Conservation (phyloP, 2,329 filamentous ascomycete genomes). For the Trichothecium roseum region DNA sequence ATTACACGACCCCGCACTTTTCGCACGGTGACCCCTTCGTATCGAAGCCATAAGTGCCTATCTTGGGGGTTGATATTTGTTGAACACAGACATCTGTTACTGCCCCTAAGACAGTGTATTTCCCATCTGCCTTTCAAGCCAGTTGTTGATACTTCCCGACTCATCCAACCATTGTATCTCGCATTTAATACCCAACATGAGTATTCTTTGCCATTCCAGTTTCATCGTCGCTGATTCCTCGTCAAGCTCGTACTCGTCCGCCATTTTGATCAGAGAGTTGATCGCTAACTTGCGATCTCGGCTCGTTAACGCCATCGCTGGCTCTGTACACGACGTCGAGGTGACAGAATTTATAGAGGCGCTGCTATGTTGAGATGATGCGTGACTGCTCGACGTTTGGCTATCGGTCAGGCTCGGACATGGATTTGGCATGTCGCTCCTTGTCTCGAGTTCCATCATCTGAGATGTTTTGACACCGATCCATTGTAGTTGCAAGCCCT, state of each 20-base stretch:
- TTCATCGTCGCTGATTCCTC: slow-evolving; percentile 27
- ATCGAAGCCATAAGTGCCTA: too few species aligned
- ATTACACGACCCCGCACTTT: slow-evolving; percentile 19
- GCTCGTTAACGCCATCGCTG: slow-evolving; percentile 30
- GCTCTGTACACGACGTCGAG: slow-evolving; percentile 15
- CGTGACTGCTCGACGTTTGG: too few species aligned
- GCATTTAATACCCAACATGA: slow-evolving; percentile 63
- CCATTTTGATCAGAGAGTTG: slow-evolving; percentile 37
- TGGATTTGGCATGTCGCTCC: background rate
- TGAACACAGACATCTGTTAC: too few species aligned
- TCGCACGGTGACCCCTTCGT: slow-evolving; percentile 18
- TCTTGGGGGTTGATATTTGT: too few species aligned
- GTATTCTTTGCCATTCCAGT: slow-evolving; percentile 59
- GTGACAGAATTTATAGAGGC: slow-evolving; percentile 9
- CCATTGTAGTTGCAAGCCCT: slow-evolving; percentile 47
- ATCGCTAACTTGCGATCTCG: slow-evolving; percentile 49
- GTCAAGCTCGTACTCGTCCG: slow-evolving; percentile 14
- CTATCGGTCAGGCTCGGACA: background rate
- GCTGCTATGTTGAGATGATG: background rate
- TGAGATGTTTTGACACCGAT: slow-evolving; percentile 47
- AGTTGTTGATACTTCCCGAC: slow-evolving; percentile 35
- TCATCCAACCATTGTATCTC: slow-evolving; percentile 65
- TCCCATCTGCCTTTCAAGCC: slow-evolving; percentile 35
- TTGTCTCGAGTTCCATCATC: slow-evolving; percentile 14
- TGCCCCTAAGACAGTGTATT: too few species aligned